A percentile compares a stretch with the other conserved stretches of the same genome.
These are phyloP conservation scores for Hibiscus mutabilis DNA, from an alignment of 345 rosid genomes.

Conservation along the genomic window DNA sequence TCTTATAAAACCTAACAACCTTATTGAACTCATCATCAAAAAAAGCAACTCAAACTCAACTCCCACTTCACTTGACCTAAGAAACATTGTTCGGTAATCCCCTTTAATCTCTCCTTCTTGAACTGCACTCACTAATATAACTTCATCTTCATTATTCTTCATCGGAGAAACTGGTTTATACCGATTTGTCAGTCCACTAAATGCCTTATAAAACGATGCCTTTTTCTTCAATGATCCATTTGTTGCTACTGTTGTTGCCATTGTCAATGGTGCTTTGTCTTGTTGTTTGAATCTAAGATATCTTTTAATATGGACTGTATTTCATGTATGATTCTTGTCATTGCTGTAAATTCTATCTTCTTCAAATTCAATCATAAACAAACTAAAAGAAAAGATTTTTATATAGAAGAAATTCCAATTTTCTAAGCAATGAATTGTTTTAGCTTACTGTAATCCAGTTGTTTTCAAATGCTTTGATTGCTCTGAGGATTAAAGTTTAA, in stretches of 20 bases:
- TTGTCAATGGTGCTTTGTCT: slow-evolving; percentile 15
- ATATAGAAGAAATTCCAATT: neutral
- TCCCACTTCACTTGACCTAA: slow-evolving; percentile 41
- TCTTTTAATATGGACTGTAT: slow-evolving; percentile 56
- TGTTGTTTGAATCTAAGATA: slow-evolving; percentile 22
- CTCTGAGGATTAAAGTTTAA: too few relatives aligned
- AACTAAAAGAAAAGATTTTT: neutral
- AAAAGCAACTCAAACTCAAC: slow-evolving; percentile 50
- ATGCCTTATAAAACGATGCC: slow-evolving; percentile 48
- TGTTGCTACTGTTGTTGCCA: slow-evolving; percentile 11
- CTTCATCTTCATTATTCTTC: too few relatives aligned
- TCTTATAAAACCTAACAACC: too few relatives aligned
- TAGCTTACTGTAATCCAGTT: neutral
- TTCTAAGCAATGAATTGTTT: neutral
- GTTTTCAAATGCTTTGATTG: too few relatives aligned
- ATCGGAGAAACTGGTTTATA: too few relatives aligned
- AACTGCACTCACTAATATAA: too few relatives aligned
- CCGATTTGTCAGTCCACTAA: too few relatives aligned
- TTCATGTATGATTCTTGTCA: too few relatives aligned
- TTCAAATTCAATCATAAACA: neutral
- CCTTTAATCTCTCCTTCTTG: slow-evolving; percentile 16
- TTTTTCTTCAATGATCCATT: slow-evolving; percentile 25
- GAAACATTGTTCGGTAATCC: slow-evolving; percentile 40
- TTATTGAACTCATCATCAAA: slow-evolving; percentile 61
- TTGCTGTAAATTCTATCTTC: slow-evolving; percentile 69